phyloP scores from a whole-genome alignment of 352 stramenopile genomes.

The Globisporangium rhizosaccharum region DNA sequence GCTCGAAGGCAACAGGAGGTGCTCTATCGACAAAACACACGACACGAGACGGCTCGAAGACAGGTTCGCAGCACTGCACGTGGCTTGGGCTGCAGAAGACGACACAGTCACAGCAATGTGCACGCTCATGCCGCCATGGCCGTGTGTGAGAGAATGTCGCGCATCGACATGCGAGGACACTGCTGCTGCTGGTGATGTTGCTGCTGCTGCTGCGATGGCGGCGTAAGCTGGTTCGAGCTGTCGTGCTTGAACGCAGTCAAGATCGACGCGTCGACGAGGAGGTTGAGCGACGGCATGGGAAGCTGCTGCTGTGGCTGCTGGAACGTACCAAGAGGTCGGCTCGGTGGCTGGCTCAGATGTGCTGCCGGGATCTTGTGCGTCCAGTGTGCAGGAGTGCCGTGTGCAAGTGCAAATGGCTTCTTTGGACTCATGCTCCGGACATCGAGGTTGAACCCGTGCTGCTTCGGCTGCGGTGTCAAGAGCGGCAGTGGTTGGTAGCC shows the following conservation, averaged over 20 bases:
- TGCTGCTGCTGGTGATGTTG: no score
- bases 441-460: slow-evolving; percentile 49
- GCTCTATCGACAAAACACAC: no score
- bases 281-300: slow-evolving; percentile 50
- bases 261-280: slow-evolving; percentile 69
- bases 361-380: background rate
- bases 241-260: slow-evolving; percentile 60
- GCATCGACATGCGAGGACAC: slow-evolving; percentile 61
- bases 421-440: slow-evolving; percentile 32
- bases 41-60: no score
- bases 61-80: no score
- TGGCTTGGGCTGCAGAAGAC: no score
- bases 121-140: slow-evolving; percentile 19
- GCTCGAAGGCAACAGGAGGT: no score
- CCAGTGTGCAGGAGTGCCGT: slow-evolving; percentile 1
- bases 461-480: slow-evolving; percentile 34
- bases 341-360: no score
- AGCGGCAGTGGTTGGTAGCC: slow-evolving; percentile 11
- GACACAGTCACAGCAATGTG: no score
- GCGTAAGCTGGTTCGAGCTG: slow-evolving; percentile 12
- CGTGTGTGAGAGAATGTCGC: slow-evolving; percentile 55
- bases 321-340: no score
- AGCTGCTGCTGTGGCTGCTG: background rate
- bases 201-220: slow-evolving; percentile 10
- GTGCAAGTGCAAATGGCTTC: slow-evolving; percentile 17